A percentile compares a stretch with the other conserved stretches of the same genome.
These are phyloP conservation scores for Globisporangium cederbergense DNA, from an alignment of 352 stramenopile species.

Conservation along the genomic window DNA sequence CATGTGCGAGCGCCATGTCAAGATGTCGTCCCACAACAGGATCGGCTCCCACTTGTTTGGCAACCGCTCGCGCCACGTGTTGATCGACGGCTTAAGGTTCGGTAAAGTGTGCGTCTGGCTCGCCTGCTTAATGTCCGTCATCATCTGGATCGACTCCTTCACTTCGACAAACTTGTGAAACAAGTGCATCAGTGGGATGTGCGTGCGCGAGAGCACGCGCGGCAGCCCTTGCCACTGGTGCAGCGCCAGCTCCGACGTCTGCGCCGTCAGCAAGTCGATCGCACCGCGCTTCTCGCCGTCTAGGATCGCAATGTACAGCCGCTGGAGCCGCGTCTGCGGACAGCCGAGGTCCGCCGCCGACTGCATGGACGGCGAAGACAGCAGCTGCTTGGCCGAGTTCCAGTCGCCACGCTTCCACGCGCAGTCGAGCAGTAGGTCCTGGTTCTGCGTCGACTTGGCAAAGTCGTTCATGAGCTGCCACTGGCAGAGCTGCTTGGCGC, in stretches of 20 bases:
- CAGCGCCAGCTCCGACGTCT: constrained; percentile 80
- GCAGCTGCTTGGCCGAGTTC: constrained; percentile 77
- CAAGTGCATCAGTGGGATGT: constrained; percentile 83
- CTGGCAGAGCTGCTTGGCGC: constrained; percentile 89
- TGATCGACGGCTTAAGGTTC: constrained; percentile 90
- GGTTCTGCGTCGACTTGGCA: constrained; percentile 89
- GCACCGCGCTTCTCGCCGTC: constrained; percentile 72
- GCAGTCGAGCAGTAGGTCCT: constrained; percentile 90
- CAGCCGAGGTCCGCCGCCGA: constrained; percentile 63
- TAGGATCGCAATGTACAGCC: constrained; percentile 87
- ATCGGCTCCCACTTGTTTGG: constrained; percentile 94
- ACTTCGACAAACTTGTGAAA: constrained; percentile 93
- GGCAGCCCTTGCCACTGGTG: constrained; percentile 89
- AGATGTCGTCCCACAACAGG: constrained; percentile 91
- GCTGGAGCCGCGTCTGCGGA: constrained; percentile 73
- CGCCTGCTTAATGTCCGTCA: constrained; percentile 83
- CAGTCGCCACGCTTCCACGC: constrained; percentile 91
- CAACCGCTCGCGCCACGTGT: constrained; percentile 90
- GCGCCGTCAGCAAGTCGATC: constrained; percentile 61
- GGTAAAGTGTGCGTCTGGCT: constrained; percentile 80
- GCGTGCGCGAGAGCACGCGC: constrained; percentile 65
- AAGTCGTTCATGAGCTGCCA: constrained; percentile 93
- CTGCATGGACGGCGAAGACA: constrained; percentile 61
- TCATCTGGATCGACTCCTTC: constrained; percentile 91
- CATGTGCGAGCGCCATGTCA: constrained; percentile 93